Base-by-base conservation (phyloP, 2,329 filamentous ascomycete genomes). In the Xylogone sp. region DNA sequence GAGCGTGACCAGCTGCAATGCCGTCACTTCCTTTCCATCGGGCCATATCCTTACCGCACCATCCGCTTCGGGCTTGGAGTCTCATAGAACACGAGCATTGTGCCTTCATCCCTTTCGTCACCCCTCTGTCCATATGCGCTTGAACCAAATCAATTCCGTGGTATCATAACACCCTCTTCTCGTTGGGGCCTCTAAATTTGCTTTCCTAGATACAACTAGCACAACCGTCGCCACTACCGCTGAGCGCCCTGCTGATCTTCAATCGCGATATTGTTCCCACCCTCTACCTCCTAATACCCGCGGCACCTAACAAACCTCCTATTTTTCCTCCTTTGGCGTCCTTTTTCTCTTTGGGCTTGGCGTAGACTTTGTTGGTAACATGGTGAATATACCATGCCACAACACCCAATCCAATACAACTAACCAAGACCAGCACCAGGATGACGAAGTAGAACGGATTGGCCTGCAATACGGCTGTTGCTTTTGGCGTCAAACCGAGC, bases 401-500 rank as follows among this genome's bases (percentile, higher is more conserved):
- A 6, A 57, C 21, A 5, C 49, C 57, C 45, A 65, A 22, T 3
- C 27, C 24, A 1, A 51, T 43, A 21, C 52, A 46, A 13, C 51
- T 53, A 6, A 60, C 12, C 13, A 65, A 48, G 8, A 63, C 61
- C 2, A 62, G 16, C 2, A 65, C 24, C 3, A 66, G 52, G 13
- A 56, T 54, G 20, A 63, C 51, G 44, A 66, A 56, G 22, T 63
- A 59, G 43, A 57, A 53, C 2, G 64, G 64, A 13, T 48, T 56
- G 16, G 54, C 53, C 45, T 62, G 60, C 3, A 66, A 56, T 6
- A 66, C 64, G 7, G 60, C 63, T 3, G 62, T 65, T 20, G 64
- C 64, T 51, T 61, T 57, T 9, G 59, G 59, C 8, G 63, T 66
- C 54, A 66, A 64, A 51, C 56, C 56, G 53, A 66, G 55, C 56